A percentile compares a stretch with the other conserved stretches of the same genome.
Evolutionary conservation across 1,284 basidiomycete species (phyloP).

Genomic region (Cryptococcus depauperatus): DNA sequence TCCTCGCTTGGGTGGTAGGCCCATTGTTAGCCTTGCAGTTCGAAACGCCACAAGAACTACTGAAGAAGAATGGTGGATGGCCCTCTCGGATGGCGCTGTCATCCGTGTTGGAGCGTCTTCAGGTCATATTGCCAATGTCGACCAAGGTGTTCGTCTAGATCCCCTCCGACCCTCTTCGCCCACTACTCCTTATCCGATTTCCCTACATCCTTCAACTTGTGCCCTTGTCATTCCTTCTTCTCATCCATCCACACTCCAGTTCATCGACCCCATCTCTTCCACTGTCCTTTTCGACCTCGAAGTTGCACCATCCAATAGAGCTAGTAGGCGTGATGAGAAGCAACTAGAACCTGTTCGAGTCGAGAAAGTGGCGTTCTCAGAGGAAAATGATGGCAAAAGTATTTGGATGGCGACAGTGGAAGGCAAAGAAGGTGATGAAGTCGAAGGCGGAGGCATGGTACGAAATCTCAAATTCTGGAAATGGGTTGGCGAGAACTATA

Average conservation of each 20-base stretch:
- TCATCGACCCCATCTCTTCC: constrained; percentile 68
- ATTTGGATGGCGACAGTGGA: constrained; percentile 94
- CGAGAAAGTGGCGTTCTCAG: constrained; percentile 60
- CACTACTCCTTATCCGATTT: constrained; percentile 46
- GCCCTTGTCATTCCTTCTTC: constrained; percentile 82
- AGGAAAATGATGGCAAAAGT: constrained; percentile 41
- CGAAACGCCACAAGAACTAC: constrained; percentile 48
- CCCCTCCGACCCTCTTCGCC: constrained; percentile 29
- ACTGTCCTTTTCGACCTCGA: constrained; percentile 78
- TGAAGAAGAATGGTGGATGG: constrained; percentile 81
- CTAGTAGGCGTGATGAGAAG: constrained; percentile 74
- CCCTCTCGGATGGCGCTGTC: constrained; percentile 74
- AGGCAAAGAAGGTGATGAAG: constrained; percentile 58
- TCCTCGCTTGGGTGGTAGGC: constrained; percentile 82
- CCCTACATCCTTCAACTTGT: constrained; percentile 62
- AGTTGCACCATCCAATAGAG: constrained; percentile 84
- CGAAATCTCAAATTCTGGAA: constrained; percentile 82
- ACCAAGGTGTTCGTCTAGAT: constrained; percentile 36
- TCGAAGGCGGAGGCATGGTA: constrained; percentile 51
- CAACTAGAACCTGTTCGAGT: constrained; percentile 70
- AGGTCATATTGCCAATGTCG: constrained; percentile 65
- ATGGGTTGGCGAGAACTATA: constrained; percentile 57
- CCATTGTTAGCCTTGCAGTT: constrained; percentile 56
- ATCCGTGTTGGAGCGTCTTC: constrained; percentile 67
- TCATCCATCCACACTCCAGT: constrained; percentile 88